Conservation (phyloP, 2,329 filamentous ascomycete species). For the Fusarium sp. region DNA sequence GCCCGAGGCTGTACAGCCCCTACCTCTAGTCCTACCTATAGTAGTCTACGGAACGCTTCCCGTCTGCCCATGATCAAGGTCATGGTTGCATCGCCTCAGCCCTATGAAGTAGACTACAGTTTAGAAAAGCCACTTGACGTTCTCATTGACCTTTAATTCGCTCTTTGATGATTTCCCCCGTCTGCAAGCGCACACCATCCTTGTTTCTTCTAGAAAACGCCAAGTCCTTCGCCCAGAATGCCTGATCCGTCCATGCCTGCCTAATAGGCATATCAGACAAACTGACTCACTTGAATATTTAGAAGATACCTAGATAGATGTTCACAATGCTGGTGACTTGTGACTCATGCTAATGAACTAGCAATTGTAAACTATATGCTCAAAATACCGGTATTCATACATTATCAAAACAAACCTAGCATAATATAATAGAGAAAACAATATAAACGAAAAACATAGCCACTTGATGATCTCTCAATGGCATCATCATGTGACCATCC, state of each 20-base stretch:
- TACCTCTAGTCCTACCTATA: conserved; percentile 1
- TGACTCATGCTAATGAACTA: neutral
- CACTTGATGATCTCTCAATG: conserved; percentile 3
- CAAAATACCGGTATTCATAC: conserved; percentile 23
- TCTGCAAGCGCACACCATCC: conserved; percentile 16
- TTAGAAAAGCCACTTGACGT: conserved; percentile 1
- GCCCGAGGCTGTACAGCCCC: conserved; percentile 35
- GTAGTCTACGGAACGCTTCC: neutral
- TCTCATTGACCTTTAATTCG: conserved; percentile 4
- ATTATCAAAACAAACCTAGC: conserved; percentile 8
- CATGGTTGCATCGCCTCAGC: conserved; percentile 33
- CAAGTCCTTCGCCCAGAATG: conserved; percentile 6
- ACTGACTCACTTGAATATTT: neutral
- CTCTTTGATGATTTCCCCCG: neutral
- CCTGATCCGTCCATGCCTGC: conserved; percentile 10
- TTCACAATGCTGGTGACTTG: neutral
- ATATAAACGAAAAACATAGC: conserved; percentile 9
- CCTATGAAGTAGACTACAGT: conserved; percentile 17
- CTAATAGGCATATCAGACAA: conserved; percentile 13
- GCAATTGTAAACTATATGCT: neutral
- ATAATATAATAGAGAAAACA: conserved; percentile 12
- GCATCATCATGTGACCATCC: conserved; percentile 19
- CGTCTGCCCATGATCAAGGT: neutral
- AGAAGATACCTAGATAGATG: neutral
- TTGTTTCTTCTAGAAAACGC: conserved; percentile 31